Percentiles rank a stretch among this genome's conserved stretches.
Conservation (phyloP, 179 eudicot species). For the Pouteria campechiana region DNA sequence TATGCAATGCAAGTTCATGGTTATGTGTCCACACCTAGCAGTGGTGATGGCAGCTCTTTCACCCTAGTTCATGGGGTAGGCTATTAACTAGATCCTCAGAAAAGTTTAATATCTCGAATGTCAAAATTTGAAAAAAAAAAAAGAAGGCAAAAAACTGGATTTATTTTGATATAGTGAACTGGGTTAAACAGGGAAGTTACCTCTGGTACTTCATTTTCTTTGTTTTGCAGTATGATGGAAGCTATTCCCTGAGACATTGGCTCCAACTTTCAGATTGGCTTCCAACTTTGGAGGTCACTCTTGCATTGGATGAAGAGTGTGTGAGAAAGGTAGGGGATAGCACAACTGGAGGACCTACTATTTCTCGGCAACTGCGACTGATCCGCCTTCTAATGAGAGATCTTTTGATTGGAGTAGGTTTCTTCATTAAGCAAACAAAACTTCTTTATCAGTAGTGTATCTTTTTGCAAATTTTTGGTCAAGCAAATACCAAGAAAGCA, state of each 20-base stretch:
- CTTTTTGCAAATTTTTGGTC: no score
- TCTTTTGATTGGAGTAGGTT: constrained; percentile 89
- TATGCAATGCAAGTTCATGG: constrained; percentile 99
- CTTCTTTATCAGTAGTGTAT: no score
- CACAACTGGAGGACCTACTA: constrained; percentile 89
- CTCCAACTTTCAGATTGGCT: constrained; percentile 97
- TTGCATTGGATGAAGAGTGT: constrained; percentile 90
- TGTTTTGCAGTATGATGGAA: constrained; percentile 78
- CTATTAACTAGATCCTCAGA: no score
- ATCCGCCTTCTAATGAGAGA: constrained; percentile 91
- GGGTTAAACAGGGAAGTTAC: background rate
- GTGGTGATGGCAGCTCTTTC: constrained; percentile 48
- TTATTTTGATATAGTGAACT: background rate
- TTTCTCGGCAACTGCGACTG: constrained; percentile 77
- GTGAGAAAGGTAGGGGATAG: constrained; percentile 92
- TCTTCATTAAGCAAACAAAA: background rate
- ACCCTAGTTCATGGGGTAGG: constrained; percentile 94
- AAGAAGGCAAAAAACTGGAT: background rate
- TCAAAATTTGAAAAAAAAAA: no score
- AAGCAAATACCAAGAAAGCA: no score
- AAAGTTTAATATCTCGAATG: no score
- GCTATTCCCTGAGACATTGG: constrained; percentile 91
- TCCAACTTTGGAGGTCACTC: constrained; percentile 93
- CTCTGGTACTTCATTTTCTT: background rate
- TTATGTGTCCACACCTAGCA: constrained; percentile 50